Evolutionary conservation across 1,284 basidiomycete genomes (phyloP), one percentile per base, ranked within the genome.

Genomic region (Leccinum subfulvum): DNA sequence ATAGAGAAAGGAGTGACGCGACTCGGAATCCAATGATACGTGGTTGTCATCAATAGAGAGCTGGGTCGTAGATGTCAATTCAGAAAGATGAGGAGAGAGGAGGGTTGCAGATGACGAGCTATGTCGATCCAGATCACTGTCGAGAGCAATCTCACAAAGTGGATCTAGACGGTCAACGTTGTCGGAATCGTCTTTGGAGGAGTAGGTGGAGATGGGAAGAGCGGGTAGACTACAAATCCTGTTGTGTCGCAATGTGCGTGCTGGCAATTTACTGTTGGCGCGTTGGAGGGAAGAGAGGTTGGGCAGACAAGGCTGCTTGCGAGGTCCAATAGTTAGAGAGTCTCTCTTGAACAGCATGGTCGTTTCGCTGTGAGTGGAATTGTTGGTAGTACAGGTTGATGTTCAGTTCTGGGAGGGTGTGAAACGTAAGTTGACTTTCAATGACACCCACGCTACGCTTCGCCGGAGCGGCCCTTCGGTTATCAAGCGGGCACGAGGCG

Each of bases 341-440:
- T 67, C 56, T 64, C 62, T 64, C 37, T 58, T 68, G 64, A 28
- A 57, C 59, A 65, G 64, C 72, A 72, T 47, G 14, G 0, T 75
- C 13, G 51, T 51, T 62, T 49, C 41, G 47, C 61, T 62, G 39
- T 55, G 61, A 52, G 59, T 28, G 37, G 52, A 49, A 56, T 14
- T 5, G 59, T 21, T 49, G 51, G 56, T 73, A 52, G 62, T 56
- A 30, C 72, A 75, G 49, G 72, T 71, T 64, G 55, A 61, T 58
- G 59, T 60, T 37, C 28, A 56, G 30, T 57, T 57, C 18, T 39
- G 47, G 47, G 37, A 28, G 30, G 47, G 57, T 69, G 70, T 62
- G 65, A 73, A 35, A 74, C 63, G 62, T 69, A 73, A 74, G 73
- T 72, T 75, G 72, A 65, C 39, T 68, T 68, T 21, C n/a, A n/a